phyloP scores from a whole-genome alignment of 768 basidiomycete genomes.

The Suillus paluster region DNA sequence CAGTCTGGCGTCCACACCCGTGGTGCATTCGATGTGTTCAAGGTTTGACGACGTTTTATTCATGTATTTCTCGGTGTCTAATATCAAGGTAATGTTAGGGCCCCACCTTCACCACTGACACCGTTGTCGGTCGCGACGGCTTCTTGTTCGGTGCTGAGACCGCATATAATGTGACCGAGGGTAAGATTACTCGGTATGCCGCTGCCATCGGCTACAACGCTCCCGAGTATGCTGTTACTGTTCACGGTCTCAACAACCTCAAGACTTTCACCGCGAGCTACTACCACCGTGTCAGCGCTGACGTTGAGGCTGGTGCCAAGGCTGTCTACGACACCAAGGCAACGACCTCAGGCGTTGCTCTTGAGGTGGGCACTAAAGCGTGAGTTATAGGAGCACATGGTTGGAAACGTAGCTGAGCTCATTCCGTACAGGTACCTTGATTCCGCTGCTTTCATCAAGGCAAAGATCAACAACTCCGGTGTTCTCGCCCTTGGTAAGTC shows the following conservation, averaged over 20 bases:
- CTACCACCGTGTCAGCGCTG: conserved; percentile 93
- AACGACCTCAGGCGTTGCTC: conserved; percentile 80
- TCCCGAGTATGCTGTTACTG: conserved; percentile 91
- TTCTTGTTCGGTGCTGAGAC: conserved; percentile 97
- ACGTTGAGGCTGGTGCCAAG: conserved; percentile 95
- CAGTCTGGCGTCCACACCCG: conserved; percentile 95
- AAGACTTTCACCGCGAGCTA: conserved; percentile 94
- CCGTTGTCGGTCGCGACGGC: conserved; percentile 94
- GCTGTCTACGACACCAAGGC: conserved; percentile 95
- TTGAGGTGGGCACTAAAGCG: conserved; percentile 97
- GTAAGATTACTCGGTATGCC: conserved; percentile 90
- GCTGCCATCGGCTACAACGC: conserved; percentile 94
- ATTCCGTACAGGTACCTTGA: conserved; percentile 68
- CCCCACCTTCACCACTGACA: conserved; percentile 95
- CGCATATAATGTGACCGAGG: conserved; percentile 95
- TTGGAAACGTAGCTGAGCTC: not conserved
- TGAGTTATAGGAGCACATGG: conserved; percentile 45
- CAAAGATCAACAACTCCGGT: conserved; percentile 98
- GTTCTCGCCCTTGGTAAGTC: conserved; percentile 78
- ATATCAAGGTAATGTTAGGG: conserved; percentile 56
- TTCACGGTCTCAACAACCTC: conserved; percentile 95
- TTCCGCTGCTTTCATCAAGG: conserved; percentile 90
- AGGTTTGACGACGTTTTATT: conserved; percentile 54
- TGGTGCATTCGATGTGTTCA: conserved; percentile 90
- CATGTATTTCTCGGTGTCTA: conserved; percentile 5